These are phyloP conservation scores for Colletotrichum chlorophyti DNA, from an alignment of 2,329 filamentous ascomycete species.

Conservation along the genomic window DNA sequence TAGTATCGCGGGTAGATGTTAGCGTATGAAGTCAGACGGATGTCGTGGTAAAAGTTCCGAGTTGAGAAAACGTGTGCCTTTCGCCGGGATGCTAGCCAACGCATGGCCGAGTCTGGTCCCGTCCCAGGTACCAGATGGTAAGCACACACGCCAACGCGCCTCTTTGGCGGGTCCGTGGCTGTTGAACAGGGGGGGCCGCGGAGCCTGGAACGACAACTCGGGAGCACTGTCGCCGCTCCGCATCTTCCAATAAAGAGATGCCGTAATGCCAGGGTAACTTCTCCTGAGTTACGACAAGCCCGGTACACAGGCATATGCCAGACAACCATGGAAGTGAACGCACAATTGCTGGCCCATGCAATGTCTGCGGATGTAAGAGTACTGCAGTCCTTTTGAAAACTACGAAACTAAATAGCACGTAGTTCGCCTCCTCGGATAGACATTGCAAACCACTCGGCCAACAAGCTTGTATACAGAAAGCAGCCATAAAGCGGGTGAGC, in stretches of 20 bases:
- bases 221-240: constrained; percentile 19
- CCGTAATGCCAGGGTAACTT: neutral
- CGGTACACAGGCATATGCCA: too few species aligned
- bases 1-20: constrained; percentile 21
- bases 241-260: constrained; percentile 1
- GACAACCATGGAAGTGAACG: too few species aligned
- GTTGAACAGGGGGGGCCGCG: constrained; percentile 14
- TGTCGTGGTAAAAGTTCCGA: constrained; percentile 21
- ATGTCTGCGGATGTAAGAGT: too few species aligned
- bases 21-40: neutral
- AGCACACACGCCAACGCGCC: constrained; percentile 19
- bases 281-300: too few species aligned
- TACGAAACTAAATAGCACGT: too few species aligned
- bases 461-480: too few species aligned
- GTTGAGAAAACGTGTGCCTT: constrained; percentile 28
- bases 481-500: too few species aligned
- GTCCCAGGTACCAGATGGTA: constrained; percentile 9
- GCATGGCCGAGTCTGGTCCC: constrained; percentile 18
- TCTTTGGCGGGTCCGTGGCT: constrained; percentile 19
- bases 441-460: too few species aligned
- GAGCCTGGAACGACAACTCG: constrained; percentile 18
- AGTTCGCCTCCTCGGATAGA: too few species aligned
- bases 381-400: too few species aligned
- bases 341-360: too few species aligned
- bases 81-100: constrained; percentile 23